Base-by-base conservation (phyloP, 441 rosid genomes). In the Geranium incanum region DNA sequence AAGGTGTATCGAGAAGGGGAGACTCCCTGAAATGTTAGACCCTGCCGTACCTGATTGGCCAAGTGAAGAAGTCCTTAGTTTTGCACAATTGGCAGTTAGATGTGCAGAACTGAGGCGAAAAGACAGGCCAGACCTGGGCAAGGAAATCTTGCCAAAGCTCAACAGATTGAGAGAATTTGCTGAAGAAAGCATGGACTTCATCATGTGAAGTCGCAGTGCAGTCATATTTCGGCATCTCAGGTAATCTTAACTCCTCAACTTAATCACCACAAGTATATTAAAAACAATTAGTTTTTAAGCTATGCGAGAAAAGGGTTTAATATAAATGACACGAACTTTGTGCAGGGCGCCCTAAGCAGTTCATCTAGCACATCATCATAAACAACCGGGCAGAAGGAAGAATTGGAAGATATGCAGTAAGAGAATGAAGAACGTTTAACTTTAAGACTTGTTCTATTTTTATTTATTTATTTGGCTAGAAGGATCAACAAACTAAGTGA, bases 21-120 rank as follows among this genome's bases (percentile, higher is more conserved):
- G 28, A 5, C 63, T 76, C 38, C 15, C 6, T 59, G 65, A 71
- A 15, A 43, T 62, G 21, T 28, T 71, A 15, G 78, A 76, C 57
- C 71, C 71, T 13, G 71, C 45, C 3, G 75, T 38, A 0, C 68
- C 21, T 3, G 75, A 71, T 18, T 71, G 78, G 78, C 78, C 78
- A 0, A 21, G 50, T 0, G 36, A 71, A 64, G 75, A 71, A 68
- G 36, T 71, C 5, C 21, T 66, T 6, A 0, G 71, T n/a, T 76
- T 68, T 11, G 71, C 68, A 1, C 60, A 68, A 36, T 41, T 73
- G 0, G 57, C 71, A 5, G 71, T 73, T 11, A 37, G 68, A n/a
- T 73, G 72, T 37, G 66, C 78, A 0, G 71, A 76, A 36, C 71
- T 76, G 16, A 19, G 69, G 45, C 50, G 69, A 38, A 71, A 36